Evolutionary conservation across 768 basidiomycete genomes (phyloP).

Genomic region (Aureoboletus auriporus): DNA sequence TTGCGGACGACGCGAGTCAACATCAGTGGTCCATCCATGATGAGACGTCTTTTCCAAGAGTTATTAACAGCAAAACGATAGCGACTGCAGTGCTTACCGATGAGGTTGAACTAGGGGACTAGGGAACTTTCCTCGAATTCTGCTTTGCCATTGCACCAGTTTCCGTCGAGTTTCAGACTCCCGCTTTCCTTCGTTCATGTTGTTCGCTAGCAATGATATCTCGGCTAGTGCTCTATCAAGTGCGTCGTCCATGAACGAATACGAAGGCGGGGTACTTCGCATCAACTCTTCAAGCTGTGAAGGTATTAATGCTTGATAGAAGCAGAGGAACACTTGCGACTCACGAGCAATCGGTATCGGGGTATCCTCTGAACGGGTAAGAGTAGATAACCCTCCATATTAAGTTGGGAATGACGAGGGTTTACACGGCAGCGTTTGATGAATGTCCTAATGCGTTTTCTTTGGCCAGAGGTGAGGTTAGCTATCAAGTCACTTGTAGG

Average conservation of each 20-base stretch:
- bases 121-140: constrained; percentile 89
- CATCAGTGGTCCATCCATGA: constrained; percentile 86
- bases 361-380: constrained; percentile 96
- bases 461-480: constrained; percentile 71
- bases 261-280: constrained; percentile 76
- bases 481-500: constrained; percentile 42
- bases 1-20: constrained; percentile 91
- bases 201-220: constrained; percentile 83
- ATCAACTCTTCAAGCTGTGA: constrained; percentile 75
- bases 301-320: constrained; percentile 1
- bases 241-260: constrained; percentile 74
- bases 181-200: constrained; percentile 98
- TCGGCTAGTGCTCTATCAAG: constrained; percentile 83
- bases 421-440: constrained; percentile 87
- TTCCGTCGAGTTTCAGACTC: constrained; percentile 90
- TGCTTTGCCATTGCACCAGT: constrained; percentile 85
- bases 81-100: constrained; percentile 47
- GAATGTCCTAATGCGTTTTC: constrained; percentile 84
- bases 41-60: constrained; percentile 59
- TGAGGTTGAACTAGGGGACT: constrained; percentile 99
- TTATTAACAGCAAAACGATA: constrained; percentile 5
- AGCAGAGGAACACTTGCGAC: constrained; percentile 25
- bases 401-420: constrained; percentile 89
- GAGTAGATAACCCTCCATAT: constrained; percentile 89
- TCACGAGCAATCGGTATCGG: constrained; percentile 88